A percentile compares a stretch with the other conserved stretches of the same genome.
Evolutionary conservation across 1,284 basidiomycete genomes (phyloP).

Genomic region (Tilletia indica): DNA sequence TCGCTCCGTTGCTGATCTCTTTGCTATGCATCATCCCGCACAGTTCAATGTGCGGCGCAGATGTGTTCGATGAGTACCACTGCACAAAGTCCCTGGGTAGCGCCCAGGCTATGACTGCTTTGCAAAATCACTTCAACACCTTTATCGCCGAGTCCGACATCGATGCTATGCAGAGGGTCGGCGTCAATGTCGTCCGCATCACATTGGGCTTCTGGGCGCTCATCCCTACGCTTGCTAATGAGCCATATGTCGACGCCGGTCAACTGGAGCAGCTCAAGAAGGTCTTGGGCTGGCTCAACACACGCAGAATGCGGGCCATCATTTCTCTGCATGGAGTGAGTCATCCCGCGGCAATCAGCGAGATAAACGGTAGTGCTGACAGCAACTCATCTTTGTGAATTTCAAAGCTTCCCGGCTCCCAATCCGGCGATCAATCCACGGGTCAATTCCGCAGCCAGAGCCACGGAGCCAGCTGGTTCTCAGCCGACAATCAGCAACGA

Average conservation of each 20-base stretch:
- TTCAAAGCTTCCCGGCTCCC: conserved; percentile 53
- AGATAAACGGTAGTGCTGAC: not conserved
- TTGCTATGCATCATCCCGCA: not conserved
- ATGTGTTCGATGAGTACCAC: conserved; percentile 57
- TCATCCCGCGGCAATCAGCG: not conserved
- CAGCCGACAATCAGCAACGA: conserved; percentile 34
- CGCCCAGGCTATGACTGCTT: conserved; percentile 28
- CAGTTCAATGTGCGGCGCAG: conserved; percentile 39
- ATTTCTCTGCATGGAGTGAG: conserved; percentile 58
- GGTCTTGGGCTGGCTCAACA: conserved; percentile 52
- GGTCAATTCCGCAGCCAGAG: conserved; percentile 41
- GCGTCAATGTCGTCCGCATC: conserved; percentile 56
- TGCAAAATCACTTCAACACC: conserved; percentile 54
- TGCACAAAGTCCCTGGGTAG: conserved; percentile 48
- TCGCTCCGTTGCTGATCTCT: no score
- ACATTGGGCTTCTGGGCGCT: conserved; percentile 56
- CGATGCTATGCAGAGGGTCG: conserved; percentile 46
- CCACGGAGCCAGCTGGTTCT: conserved; percentile 34
- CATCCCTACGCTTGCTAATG: conserved; percentile 35
- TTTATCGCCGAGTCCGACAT: conserved; percentile 58
- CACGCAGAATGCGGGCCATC: conserved; percentile 57
- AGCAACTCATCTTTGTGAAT: not conserved
- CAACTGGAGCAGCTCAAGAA: conserved; percentile 44
- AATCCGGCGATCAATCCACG: conserved; percentile 54
- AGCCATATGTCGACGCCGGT: conserved; percentile 40